These are phyloP conservation scores for Fagopyrum esculentum DNA, from an alignment of 148 eudicot species.

Conservation along the genomic window DNA sequence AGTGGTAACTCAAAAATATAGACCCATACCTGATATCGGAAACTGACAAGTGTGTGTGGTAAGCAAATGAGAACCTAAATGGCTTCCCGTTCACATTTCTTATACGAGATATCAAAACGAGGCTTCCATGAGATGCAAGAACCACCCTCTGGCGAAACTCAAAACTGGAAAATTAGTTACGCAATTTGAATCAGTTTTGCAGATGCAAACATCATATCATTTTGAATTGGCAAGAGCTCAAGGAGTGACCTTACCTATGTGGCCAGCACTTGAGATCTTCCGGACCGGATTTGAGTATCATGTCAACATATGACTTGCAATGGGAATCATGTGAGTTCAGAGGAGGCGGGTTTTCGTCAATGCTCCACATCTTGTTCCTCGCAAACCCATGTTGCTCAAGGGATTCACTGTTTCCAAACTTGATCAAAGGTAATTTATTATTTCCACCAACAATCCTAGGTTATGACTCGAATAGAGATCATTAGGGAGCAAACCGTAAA, in stretches of 20 bases:
- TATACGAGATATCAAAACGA: slow-evolving; percentile 61
- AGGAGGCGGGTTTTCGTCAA: slow-evolving; percentile 74
- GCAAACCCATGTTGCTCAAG: slow-evolving; percentile 95
- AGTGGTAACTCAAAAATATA: background rate
- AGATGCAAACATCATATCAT: background rate
- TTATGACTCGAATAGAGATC: background rate
- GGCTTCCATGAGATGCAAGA: slow-evolving; percentile 50
- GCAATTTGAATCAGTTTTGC: background rate
- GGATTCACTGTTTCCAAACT: slow-evolving; percentile 78
- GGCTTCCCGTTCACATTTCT: slow-evolving; percentile 72
- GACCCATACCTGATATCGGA: slow-evolving; percentile 67
- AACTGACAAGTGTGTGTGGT: slow-evolving; percentile 70
- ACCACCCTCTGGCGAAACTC: slow-evolving; percentile 73
- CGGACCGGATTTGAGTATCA: slow-evolving; percentile 67
- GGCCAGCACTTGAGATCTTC: slow-evolving; percentile 91
- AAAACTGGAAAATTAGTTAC: slow-evolving; percentile 32
- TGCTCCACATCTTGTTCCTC: slow-evolving; percentile 64
- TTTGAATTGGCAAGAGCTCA: background rate
- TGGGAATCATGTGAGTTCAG: slow-evolving; percentile 42
- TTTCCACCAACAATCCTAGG: slow-evolving; percentile 4
- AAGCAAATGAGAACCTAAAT: slow-evolving; percentile 71
- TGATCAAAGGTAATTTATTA: background rate
- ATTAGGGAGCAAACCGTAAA: slow-evolving; percentile 4
- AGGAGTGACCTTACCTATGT: slow-evolving; percentile 38
- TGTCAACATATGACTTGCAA: slow-evolving; percentile 70